A percentile compares a stretch with the other conserved stretches of the same genome.
These are phyloP conservation scores for Nannochloropsis oceanica DNA, from an alignment of 108 stramenopile species.

Conservation along the genomic window DNA sequence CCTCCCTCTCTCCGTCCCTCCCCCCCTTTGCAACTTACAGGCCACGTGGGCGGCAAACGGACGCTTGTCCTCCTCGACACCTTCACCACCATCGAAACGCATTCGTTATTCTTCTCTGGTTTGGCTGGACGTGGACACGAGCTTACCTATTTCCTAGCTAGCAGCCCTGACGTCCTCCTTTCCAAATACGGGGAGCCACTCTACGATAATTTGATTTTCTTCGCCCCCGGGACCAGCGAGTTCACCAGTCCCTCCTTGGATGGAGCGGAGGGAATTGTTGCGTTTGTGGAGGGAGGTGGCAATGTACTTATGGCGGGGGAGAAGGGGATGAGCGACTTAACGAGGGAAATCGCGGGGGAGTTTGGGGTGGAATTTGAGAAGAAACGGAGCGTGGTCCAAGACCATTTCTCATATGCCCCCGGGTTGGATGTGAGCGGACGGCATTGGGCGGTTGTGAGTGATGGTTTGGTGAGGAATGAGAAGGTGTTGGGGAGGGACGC, in stretches of 20 bases:
- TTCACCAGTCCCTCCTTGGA: neutral
- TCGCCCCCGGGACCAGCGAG: neutral
- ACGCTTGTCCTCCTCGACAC: conserved; percentile 3
- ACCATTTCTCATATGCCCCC: neutral
- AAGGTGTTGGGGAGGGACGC: neutral
- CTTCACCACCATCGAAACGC: neutral
- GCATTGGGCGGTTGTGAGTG: neutral
- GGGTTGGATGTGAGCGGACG: neutral
- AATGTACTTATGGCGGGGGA: conserved; percentile 1
- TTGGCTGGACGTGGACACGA: conserved; percentile 1
- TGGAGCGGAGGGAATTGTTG: neutral
- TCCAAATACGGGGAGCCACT: neutral
- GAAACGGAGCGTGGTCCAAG: conserved; percentile 4
- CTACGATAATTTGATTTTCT: conserved; percentile 6
- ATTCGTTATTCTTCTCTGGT: neutral
- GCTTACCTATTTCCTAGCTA: neutral
- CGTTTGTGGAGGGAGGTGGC: neutral
- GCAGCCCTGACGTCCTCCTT: neutral
- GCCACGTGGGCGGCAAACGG: conserved; percentile 2
- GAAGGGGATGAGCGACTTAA: neutral
- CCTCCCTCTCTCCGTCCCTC: too few species aligned
- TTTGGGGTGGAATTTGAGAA: conserved; percentile 10
- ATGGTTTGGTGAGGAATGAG: neutral
- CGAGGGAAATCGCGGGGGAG: neutral
- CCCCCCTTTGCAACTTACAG: neutral